A percentile compares a stretch with the other conserved stretches of the same genome.
phyloP scores from a whole-genome alignment of 1,284 basidiomycete species.

The Somion occarium region DNA sequence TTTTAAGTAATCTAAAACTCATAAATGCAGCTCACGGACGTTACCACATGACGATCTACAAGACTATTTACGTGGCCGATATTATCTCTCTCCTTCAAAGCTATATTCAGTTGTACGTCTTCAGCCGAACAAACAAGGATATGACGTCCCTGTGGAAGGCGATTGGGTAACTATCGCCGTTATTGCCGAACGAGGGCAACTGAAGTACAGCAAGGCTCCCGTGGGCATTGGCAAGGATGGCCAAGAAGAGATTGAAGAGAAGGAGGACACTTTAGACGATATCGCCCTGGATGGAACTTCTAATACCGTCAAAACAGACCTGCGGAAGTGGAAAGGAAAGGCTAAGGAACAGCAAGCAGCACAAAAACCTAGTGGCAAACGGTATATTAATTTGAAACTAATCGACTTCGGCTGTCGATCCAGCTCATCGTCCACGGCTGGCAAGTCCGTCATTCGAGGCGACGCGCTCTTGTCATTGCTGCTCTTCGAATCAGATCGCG shows the following conservation, averaged over 20 bases:
- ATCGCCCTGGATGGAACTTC: slow-evolving; percentile 11
- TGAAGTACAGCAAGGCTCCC: slow-evolving; percentile 64
- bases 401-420: slow-evolving; percentile 72
- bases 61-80: slow-evolving; percentile 81
- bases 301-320: slow-evolving; percentile 8
- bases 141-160: slow-evolving; percentile 86
- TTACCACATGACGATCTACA: slow-evolving; percentile 76
- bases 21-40: slow-evolving; percentile 56
- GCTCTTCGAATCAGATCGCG: slow-evolving; percentile 83
- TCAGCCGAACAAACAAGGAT: slow-evolving; percentile 73
- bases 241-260: slow-evolving; percentile 31
- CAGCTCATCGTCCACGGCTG: slow-evolving; percentile 43
- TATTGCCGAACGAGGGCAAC: slow-evolving; percentile 77
- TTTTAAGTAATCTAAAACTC: not conserved
- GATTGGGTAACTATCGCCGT: slow-evolving; percentile 93
- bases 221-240: slow-evolving; percentile 48
- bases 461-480: slow-evolving; percentile 82
- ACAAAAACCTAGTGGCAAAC: slow-evolving; percentile 54
- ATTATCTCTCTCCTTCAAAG: slow-evolving; percentile 81
- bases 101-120: slow-evolving; percentile 84
- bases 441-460: slow-evolving; percentile 60
- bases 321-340: slow-evolving; percentile 31
- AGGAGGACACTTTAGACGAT: slow-evolving; percentile 26
- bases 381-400: slow-evolving; percentile 86
- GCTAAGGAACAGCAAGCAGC: slow-evolving; percentile 27